Percentiles rank a stretch among this genome's conserved stretches.
Conservation (phyloP, 2,329 filamentous ascomycete species). For the Neurospora sp. region DNA sequence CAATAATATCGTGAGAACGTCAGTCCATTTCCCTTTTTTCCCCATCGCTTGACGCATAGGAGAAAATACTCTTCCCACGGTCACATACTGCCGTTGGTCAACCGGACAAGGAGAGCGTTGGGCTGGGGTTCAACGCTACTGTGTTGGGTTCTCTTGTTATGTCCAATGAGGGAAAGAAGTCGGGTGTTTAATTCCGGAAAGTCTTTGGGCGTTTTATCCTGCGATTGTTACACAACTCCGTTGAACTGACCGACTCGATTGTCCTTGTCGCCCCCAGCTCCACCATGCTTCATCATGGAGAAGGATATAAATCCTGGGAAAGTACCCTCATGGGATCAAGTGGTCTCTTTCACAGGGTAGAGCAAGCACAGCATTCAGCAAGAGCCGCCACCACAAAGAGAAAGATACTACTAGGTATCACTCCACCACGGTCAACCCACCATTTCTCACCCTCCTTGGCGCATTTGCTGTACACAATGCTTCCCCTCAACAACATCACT, state of each 20-base stretch:
- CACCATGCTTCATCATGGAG: neutral
- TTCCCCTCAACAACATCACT: neutral
- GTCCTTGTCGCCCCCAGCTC: neutral
- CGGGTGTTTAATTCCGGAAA: neutral
- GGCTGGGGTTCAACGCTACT: neutral
- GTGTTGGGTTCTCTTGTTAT: neutral
- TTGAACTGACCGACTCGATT: neutral
- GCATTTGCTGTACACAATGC: neutral
- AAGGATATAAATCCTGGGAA: neutral
- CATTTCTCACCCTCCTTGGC: neutral
- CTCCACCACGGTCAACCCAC: neutral
- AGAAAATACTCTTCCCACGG: neutral
- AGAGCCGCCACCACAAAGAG: neutral
- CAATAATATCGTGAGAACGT: neutral
- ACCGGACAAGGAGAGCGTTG: neutral
- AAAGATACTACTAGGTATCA: neutral
- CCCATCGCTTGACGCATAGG: neutral
- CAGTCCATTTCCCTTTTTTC: neutral
- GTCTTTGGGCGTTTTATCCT: neutral
- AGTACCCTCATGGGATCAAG: neutral
- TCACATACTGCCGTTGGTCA: neutral
- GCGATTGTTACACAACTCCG: neutral
- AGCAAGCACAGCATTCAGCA: neutral
- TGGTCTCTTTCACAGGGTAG: neutral
- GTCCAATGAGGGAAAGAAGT: neutral